Conservation (phyloP, 2,329 filamentous ascomycete genomes). For the Fulvia fulva region DNA sequence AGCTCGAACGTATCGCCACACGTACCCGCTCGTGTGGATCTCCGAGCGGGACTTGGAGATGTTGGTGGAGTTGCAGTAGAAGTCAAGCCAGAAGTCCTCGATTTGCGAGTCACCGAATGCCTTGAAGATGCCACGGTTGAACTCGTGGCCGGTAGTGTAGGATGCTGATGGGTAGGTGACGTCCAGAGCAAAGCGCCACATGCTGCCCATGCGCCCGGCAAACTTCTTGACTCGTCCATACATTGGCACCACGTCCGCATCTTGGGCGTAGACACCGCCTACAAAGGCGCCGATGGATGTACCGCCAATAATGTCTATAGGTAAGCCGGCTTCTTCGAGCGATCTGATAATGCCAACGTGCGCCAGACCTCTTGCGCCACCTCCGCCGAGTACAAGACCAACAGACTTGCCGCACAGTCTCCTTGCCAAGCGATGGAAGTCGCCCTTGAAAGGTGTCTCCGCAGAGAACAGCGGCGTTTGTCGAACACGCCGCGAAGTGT, state of each 20-base stretch:
- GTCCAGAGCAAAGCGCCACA: constrained; percentile 97
- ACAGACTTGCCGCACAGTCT: constrained; percentile 91
- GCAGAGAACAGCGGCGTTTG: constrained; percentile 86
- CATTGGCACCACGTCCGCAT: constrained; percentile 95
- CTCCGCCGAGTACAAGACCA: constrained; percentile 87
- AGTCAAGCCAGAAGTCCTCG: constrained; percentile 98
- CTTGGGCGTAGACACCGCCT: constrained; percentile 88
- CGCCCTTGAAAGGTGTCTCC: constrained; percentile 89
- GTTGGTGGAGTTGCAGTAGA: constrained; percentile 99
- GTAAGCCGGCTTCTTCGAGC: constrained; percentile 92
- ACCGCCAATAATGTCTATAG: constrained; percentile 90
- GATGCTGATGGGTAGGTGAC: constrained; percentile 93
- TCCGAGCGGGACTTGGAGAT: constrained; percentile 91
- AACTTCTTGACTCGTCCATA: constrained; percentile 97
- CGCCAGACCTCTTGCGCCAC: constrained; percentile 84
- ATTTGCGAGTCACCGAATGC: constrained; percentile 96
- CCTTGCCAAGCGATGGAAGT: constrained; percentile 89
- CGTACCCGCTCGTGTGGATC: constrained; percentile 93
- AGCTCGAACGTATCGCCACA: constrained; percentile 93
- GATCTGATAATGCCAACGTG: constrained; percentile 93
- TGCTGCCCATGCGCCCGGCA: constrained; percentile 94
- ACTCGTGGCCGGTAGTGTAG: constrained; percentile 97
- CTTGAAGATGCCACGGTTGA: constrained; percentile 98
- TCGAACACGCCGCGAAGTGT: constrained; percentile 87
- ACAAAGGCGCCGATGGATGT: constrained; percentile 97